Base-by-base conservation (phyloP, 768 basidiomycete species). In the Tulasnella sp. region DNA sequence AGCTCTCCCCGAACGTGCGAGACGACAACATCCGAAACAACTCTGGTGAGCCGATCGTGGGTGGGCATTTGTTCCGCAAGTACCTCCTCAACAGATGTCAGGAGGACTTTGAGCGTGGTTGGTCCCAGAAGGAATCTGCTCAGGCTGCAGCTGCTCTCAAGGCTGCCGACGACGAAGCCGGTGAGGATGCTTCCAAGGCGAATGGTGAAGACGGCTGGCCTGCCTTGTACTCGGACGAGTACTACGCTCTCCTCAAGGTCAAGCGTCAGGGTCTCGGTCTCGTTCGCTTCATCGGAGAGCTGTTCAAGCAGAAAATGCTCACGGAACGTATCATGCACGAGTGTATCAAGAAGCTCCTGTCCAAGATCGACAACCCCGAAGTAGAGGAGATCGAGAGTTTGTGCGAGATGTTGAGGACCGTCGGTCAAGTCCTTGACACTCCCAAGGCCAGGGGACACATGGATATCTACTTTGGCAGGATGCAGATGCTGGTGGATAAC, bases 291-390 rank as follows among this genome's bases (percentile, higher is more conserved):
- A 98, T 99, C 81, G 97, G 97, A 81, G 97, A 99, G 86, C 88
- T 99, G 77, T 99, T 96, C 92, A 98, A 98, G 87, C 88, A 99
- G n/a, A 94, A 95, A 86, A 98, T 98, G 96, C 88, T 98, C 76
- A 96, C 96, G 73, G 95, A 96, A 87, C 92, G 95, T 82, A 97
- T 99, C 87, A 99, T 99, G 94, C 94, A 96, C 88, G 94, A 96
- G 86, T 99, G 97, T 88, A 92, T 98, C 84, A 95, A 96, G 90
- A 96, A 97, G 87, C 89, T 98, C 16, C 88, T 99, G 76, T 40
- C 39, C 39, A 98, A 99, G 84, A 93, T 97, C 79, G 92, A 95
- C 82, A 94, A 95, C 83, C 98, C 96, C 0, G 96, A 98, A 84
- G 97, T 98, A 86, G 97, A 98, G 87, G 97, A 98, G 84, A 94